phyloP scores from a whole-genome alignment of 129 eudicot species.

The Calendula officinalis region DNA sequence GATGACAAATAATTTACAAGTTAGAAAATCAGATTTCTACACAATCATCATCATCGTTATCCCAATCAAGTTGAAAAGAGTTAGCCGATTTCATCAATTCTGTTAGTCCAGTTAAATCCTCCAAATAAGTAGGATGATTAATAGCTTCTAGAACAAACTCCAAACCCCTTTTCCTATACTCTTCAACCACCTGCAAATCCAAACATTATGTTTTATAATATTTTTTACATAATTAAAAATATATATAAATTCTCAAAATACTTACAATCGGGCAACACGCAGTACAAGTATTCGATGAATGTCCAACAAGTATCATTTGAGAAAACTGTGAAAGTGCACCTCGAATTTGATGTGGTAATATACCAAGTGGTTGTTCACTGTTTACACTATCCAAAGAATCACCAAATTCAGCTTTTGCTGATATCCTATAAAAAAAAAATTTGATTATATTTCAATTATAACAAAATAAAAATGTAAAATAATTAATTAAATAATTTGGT shows the following conservation, averaged over 20 bases:
- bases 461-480: background rate
- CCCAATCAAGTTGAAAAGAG: conserved; percentile 76
- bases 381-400: conserved; percentile 43
- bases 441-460: background rate
- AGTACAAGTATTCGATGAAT: conserved; percentile 82
- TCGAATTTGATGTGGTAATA: conserved; percentile 89
- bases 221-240: background rate
- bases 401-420: conserved; percentile 73
- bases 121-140: conserved; percentile 90
- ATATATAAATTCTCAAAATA: background rate
- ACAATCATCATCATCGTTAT: conserved; percentile 66
- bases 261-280: conserved; percentile 88
- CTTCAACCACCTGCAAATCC: conserved; percentile 66
- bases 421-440: conserved; percentile 49
- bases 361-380: conserved; percentile 86
- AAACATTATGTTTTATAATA: background rate
- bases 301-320: conserved; percentile 93
- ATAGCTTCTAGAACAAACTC: conserved; percentile 82
- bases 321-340: conserved; percentile 83
- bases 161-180: conserved; percentile 59
- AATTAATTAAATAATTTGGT: background rate
- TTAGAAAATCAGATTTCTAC: conserved; percentile 54
- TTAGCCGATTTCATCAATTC: conserved; percentile 81
- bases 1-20: conserved; percentile 2
- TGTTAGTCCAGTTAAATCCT: conserved; percentile 92